Conservation (phyloP, 2,329 filamentous ascomycete genomes). For the Aurifilum marmelostoma region DNA sequence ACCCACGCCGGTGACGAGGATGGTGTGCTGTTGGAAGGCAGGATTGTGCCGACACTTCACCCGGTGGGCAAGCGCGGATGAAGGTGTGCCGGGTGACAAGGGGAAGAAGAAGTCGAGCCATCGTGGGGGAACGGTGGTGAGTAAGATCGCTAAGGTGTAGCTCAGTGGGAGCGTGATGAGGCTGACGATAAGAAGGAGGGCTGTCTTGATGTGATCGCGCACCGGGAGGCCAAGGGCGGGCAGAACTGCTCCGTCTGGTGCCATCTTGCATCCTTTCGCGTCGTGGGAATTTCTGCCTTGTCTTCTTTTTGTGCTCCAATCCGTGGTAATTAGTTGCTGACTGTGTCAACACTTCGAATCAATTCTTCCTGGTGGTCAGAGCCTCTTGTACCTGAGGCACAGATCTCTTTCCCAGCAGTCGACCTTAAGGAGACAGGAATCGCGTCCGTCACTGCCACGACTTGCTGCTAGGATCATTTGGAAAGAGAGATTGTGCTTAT, state of each 20-base stretch:
- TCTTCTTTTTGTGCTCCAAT: no score
- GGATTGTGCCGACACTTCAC: constrained; percentile 14
- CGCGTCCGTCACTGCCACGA: neutral
- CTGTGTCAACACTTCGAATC: neutral
- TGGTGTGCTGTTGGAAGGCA: constrained; percentile 41
- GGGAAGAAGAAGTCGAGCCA: constrained; percentile 21
- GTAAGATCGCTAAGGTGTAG: constrained; percentile 8
- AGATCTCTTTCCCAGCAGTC: neutral
- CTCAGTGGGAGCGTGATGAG: constrained; percentile 13
- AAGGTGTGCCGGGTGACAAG: constrained; percentile 10
- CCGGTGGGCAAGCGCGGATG: constrained; percentile 14
- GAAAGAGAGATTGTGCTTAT: neutral
- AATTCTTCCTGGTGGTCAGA: no score
- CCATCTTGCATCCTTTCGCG: neutral
- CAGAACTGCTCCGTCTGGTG: neutral
- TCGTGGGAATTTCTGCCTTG: neutral
- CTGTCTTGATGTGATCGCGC: constrained; percentile 23
- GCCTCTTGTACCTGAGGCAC: neutral
- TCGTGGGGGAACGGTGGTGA: constrained; percentile 6
- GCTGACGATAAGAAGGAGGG: constrained; percentile 14
- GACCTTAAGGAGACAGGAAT: no score
- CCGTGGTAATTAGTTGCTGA: neutral
- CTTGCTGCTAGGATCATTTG: neutral
- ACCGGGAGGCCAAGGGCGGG: constrained; percentile 2
- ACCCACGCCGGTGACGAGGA: constrained; percentile 73